Base-by-base conservation (phyloP, 2,329 filamentous ascomycete genomes). In the Botryotinia globosa region DNA sequence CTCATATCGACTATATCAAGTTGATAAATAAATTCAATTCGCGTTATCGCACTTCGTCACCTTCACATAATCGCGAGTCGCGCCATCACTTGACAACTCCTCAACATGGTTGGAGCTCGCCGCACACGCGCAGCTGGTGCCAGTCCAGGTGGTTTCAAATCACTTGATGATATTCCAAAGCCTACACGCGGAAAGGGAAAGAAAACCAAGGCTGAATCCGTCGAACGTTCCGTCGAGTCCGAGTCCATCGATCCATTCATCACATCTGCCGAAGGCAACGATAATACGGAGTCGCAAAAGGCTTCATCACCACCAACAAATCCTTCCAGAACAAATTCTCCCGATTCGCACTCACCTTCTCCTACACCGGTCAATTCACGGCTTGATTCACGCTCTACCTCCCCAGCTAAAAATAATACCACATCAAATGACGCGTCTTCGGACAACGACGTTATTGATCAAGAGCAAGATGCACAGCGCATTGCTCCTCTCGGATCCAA, bases 141-240 rank as follows among this genome's bases (percentile, higher is more conserved):
- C 16, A 70, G 66, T 22, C 72, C 72, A 37, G 72, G 72, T 37
- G 72, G 72, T 48, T 65, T 73, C n/a, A 70, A 73, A 44, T 58
- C 58, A 45, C 66, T 73, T 29, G 69, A 72, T 54, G 69, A 72
- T 34, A 64, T 71, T 22, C 37, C n/a, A 44, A 69, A 69, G 32
- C 32, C 68, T 32, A 39, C 42, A 34, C 64, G 64, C 16, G 56
- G 45, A 14, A 72, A n/a, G 25, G 42, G 71, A 67, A 42, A 62
- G 64, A 72, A 42, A 34, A 34, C 39, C 10, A 61, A 69, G 48
- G 12, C 64, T 8, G 64, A 54, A 20, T 6, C 64, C 29, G 45
- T 69, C 42, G 64, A 72, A 51, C n/a, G 25, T 42, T 42, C 65
- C 12, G 16, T 67, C 48, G 69, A 67, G 22, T 45, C 66, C 54